Evolutionary conservation across 805 yeast genomes (phyloP).

Genomic region (Hanseniaspora vineae): DNA sequence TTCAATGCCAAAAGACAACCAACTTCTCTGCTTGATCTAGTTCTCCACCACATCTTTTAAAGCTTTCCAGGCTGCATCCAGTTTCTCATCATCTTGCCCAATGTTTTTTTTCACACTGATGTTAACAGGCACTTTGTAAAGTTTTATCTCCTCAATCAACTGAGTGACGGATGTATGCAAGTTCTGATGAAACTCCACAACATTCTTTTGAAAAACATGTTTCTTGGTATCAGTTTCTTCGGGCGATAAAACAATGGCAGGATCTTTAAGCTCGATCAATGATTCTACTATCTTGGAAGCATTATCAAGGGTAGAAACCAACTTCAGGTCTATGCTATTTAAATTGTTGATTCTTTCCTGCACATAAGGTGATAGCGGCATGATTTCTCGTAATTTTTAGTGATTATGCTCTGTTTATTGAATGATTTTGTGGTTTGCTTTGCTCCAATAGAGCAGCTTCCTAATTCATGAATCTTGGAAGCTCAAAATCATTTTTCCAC

Average conservation of each 20-base stretch:
- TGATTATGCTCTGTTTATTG: too few species aligned
- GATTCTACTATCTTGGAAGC: conserved; percentile 21
- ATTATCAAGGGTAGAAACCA: conserved; percentile 16
- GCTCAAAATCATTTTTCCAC: too few species aligned
- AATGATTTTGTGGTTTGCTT: not conserved
- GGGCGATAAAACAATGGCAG: not conserved
- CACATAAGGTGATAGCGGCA: conserved; percentile 7
- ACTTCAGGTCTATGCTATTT: conserved; percentile 15
- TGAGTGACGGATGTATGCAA: conserved; percentile 14
- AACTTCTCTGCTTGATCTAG: not conserved
- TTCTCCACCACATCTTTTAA: conserved; percentile 7
- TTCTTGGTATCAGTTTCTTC: conserved; percentile 17
- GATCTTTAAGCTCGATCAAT: conserved; percentile 17
- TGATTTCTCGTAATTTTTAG: too few species aligned
- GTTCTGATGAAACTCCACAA: conserved; percentile 14
- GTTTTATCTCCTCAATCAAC: conserved; percentile 16
- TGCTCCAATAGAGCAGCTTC: too few species aligned
- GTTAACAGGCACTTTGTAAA: conserved; percentile 20
- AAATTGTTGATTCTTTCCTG: conserved; percentile 18
- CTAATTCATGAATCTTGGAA: too few species aligned
- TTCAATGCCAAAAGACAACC: not conserved
- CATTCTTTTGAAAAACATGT: conserved; percentile 20
- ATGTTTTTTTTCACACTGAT: conserved; percentile 18
- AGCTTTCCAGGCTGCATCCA: conserved; percentile 15
- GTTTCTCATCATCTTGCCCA: conserved; percentile 22